These are phyloP conservation scores for Isabelozyma heimii DNA, from an alignment of 805 yeast genomes.

Conservation along the genomic window DNA sequence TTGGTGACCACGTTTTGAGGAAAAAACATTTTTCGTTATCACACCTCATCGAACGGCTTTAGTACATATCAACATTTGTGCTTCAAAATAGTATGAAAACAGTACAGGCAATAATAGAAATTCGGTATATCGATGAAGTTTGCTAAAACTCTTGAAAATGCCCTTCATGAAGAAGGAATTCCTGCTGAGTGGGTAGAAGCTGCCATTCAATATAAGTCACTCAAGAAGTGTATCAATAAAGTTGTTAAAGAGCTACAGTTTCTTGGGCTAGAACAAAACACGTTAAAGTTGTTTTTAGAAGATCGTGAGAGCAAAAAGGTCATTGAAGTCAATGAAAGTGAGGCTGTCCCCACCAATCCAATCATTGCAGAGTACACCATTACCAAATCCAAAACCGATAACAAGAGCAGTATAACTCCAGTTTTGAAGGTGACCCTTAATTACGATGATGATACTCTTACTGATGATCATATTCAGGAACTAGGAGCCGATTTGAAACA, in stretches of 20 bases:
- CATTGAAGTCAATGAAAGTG: conserved; percentile 31
- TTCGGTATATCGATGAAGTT: conserved; percentile 55
- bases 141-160: conserved; percentile 67
- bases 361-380: conserved; percentile 42
- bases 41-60: not conserved
- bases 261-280: conserved; percentile 56
- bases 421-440: conserved; percentile 37
- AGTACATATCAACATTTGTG: not conserved
- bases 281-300: conserved; percentile 33
- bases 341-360: conserved; percentile 34
- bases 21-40: not conserved
- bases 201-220: conserved; percentile 69
- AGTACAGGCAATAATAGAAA: not conserved
- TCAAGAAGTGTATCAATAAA: conserved; percentile 63
- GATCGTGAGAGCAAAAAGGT: conserved; percentile 19
- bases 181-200: conserved; percentile 67
- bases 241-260: conserved; percentile 62
- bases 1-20: not conserved
- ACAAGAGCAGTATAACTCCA: conserved; percentile 29
- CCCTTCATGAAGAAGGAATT: conserved; percentile 55
- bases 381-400: conserved; percentile 20
- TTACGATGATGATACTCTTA: conserved; percentile 20
- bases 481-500: conserved; percentile 25
- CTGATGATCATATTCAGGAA: conserved; percentile 33
- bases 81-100: not conserved